Evolutionary conservation across 2,329 filamentous ascomycete genomes (phyloP), one percentile per base, ranked within the genome.

Genomic region (Claviceps purpurea): DNA sequence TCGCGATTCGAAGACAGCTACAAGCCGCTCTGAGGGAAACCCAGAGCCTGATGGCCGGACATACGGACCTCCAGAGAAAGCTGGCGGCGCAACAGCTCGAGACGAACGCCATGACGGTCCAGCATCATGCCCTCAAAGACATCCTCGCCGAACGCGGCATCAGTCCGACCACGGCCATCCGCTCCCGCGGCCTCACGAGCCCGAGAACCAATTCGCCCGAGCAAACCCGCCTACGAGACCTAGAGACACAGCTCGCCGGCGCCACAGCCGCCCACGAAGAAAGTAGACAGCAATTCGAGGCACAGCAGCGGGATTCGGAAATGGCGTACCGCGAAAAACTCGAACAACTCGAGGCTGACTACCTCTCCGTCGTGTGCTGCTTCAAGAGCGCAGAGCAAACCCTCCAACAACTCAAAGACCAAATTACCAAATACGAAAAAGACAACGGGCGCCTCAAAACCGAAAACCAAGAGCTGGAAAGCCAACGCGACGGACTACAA

Each of bases 301-400:
- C 79, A 39, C 86, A 91, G 51, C 83, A 88, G 55, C 85, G 93
- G 59, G 88, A 95, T 62, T 85, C 89, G n/a, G 91, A 95, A 65
- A 78, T 82, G 52, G 80, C 87, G 47, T 97, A 95, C 70, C 86
- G 90, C 56, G 90, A 96, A 65, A 96, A 96, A 68, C 77, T 98
- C 50, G 81, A 88, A 54, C 90, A 95, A 64, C 81, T 98, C 37
- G 90, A 97, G 69, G 95, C 90, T 64, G 93, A 98, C 66, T 96
- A 98, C 65, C 89, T 96, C 68, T 95, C 93, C 43, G 91, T 93
- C 16, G 90, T 97, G 49, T 93, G 96, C 68, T 98, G 98, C 63
- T 88, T 98, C 59, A 94, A 95, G 69, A 93, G 93, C 54, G 97
- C 93, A 1, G 93, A 98, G 70, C 97, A 96, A 77, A 96, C 98